Evolutionary conservation across 2,329 filamentous ascomycete genomes (phyloP).

Genomic region (Chrysoporthe cubensis): DNA sequence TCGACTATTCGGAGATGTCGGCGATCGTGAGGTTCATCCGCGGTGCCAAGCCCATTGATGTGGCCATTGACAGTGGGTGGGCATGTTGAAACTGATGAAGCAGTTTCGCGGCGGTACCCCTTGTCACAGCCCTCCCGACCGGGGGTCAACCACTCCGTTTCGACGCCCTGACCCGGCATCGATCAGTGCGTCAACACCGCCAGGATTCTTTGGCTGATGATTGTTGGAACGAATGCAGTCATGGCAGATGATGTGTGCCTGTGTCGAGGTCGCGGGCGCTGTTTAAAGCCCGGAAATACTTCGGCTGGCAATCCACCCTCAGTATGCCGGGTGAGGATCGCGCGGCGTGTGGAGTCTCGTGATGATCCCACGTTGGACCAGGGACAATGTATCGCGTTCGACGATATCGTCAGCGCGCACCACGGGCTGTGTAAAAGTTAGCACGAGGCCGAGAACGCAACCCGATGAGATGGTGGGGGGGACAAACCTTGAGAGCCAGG

Average conservation of each 20-base stretch:
- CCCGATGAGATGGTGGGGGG: not conserved
- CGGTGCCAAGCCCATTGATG: not conserved
- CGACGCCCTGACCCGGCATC: conserved; percentile 8
- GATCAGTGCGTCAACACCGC: not conserved
- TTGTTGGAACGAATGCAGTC: not conserved
- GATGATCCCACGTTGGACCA: conserved; percentile 18
- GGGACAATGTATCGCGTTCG: conserved; percentile 20
- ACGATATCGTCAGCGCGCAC: conserved; percentile 25
- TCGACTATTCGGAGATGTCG: not conserved
- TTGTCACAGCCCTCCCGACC: conserved; percentile 2
- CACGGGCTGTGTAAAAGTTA: conserved; percentile 16
- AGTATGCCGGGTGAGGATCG: conserved; percentile 11
- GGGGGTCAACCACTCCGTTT: conserved; percentile 4
- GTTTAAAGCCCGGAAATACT: not conserved
- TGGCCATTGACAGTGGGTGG: not conserved
- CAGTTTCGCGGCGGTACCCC: conserved; percentile 7
- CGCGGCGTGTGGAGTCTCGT: conserved; percentile 6
- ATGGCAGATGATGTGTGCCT: not conserved
- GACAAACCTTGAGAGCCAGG: conserved; percentile 24
- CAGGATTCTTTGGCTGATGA: not conserved
- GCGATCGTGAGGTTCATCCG: not conserved
- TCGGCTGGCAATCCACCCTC: not conserved
- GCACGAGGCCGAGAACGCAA: not conserved
- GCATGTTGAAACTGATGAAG: conserved; percentile 23
- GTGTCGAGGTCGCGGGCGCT: not conserved